Evolutionary conservation across 345 rosid genomes (phyloP).

Genomic region (Linum tenue): DNA sequence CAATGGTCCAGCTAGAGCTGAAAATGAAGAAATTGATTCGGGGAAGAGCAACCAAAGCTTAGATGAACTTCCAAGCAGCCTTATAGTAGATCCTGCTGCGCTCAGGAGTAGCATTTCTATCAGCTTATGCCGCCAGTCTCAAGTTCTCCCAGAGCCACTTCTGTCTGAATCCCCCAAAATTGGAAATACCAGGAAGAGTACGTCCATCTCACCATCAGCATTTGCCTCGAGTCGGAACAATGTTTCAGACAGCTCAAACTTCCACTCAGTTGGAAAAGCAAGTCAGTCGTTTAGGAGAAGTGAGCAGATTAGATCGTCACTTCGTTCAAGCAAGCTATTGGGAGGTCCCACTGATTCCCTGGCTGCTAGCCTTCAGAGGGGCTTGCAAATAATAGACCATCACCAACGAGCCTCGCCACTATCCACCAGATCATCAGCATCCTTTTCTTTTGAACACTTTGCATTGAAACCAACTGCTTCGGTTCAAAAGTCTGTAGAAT

Average conservation of each 20-base stretch:
- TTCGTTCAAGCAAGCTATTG: conserved; percentile 62
- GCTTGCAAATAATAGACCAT: conserved; percentile 70
- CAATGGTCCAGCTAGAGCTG: conserved; percentile 37
- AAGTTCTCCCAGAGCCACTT: conserved; percentile 62
- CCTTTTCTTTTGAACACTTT: conserved; percentile 74
- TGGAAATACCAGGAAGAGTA: conserved; percentile 60
- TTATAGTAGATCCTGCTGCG: conserved; percentile 27
- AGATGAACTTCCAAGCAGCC: conserved; percentile 17
- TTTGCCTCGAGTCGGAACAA: conserved; percentile 42
- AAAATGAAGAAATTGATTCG: conserved; percentile 36
- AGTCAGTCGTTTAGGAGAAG: conserved; percentile 34
- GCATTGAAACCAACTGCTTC: conserved; percentile 48
- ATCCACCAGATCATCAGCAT: conserved; percentile 51
- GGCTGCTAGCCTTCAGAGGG: conserved; percentile 92
- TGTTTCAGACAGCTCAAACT: conserved; percentile 33
- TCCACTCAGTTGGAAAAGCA: conserved; percentile 19
- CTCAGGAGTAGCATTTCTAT: conserved; percentile 48
- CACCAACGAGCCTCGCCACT: conserved; percentile 43
- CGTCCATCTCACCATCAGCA: conserved; percentile 34
- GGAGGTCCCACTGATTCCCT: conserved; percentile 66
- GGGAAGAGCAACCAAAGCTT: conserved; percentile 21
- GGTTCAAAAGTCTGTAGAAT: conserved; percentile 32
- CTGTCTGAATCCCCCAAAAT: conserved; percentile 87
- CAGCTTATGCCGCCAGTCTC: conserved; percentile 41
- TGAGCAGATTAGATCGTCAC: conserved; percentile 58